Evolutionary conservation across 768 basidiomycete species (phyloP).

Genomic region (Trametes elegans): DNA sequence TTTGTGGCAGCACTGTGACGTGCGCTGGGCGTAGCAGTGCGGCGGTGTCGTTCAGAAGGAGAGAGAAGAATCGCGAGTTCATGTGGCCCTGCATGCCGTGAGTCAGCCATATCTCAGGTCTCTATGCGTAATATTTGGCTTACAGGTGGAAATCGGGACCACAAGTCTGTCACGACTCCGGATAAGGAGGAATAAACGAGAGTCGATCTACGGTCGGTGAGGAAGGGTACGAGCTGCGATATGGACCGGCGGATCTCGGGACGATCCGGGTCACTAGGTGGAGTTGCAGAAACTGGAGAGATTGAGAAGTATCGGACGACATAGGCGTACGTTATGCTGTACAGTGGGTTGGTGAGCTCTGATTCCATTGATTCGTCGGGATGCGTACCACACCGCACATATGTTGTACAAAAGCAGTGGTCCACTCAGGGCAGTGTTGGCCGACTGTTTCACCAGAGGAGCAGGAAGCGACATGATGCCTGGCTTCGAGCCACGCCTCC

Average conservation of each 20-base stretch:
- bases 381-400: slow-evolving; percentile 62
- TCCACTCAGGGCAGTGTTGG: slow-evolving; percentile 5
- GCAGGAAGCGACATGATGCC: slow-evolving; percentile 45
- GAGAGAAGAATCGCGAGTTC: slow-evolving; percentile 41
- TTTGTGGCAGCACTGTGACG: slow-evolving; percentile 25
- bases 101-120: neutral
- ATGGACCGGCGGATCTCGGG: slow-evolving; percentile 48
- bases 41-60: slow-evolving; percentile 57
- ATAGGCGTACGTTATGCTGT: slow-evolving; percentile 69
- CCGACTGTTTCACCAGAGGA: slow-evolving; percentile 39
- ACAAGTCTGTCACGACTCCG: slow-evolving; percentile 57
- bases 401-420: slow-evolving; percentile 64
- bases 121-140: slow-evolving; percentile 16
- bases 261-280: slow-evolving; percentile 41
- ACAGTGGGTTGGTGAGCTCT: neutral
- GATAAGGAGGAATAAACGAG: slow-evolving; percentile 50
- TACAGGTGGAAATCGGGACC: slow-evolving; percentile 62
- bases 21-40: slow-evolving; percentile 48
- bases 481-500: slow-evolving; percentile 38
- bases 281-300: slow-evolving; percentile 51
- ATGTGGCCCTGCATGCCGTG: slow-evolving; percentile 29
- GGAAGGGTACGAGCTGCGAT: slow-evolving; percentile 58
- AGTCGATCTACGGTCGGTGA: slow-evolving; percentile 57
- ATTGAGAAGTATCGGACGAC: slow-evolving; percentile 57
- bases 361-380: neutral